phyloP scores from a whole-genome alignment of 2,329 filamentous ascomycete species.

The Rhynchosporium graminicola region DNA sequence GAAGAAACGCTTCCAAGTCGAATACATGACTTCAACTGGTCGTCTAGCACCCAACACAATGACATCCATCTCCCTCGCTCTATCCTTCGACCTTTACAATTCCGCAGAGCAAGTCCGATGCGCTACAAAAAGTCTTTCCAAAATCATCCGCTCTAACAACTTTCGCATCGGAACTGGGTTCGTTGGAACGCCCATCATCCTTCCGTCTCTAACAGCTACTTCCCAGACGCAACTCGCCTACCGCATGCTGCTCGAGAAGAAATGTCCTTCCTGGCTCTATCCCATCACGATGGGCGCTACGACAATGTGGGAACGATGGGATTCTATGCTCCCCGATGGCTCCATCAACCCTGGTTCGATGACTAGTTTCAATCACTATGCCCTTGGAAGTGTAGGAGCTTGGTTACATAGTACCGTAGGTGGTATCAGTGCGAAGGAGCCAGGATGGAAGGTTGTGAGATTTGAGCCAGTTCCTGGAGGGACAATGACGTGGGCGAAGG shows the following conservation, averaged over 20 bases:
- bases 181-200: slow-evolving; percentile 37
- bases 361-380: slow-evolving; percentile 38
- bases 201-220: slow-evolving; percentile 22
- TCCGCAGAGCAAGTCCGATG: slow-evolving; percentile 3
- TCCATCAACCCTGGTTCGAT: slow-evolving; percentile 34
- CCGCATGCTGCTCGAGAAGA: slow-evolving; percentile 43
- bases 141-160: slow-evolving; percentile 25
- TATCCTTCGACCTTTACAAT: slow-evolving; percentile 33
- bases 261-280: slow-evolving; percentile 40
- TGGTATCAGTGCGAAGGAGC: slow-evolving; percentile 36
- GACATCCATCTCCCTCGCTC: slow-evolving; percentile 36
- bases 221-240: slow-evolving; percentile 37
- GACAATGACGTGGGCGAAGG: slow-evolving; percentile 37
- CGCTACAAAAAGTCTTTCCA: not conserved
- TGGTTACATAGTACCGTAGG: slow-evolving; percentile 39
- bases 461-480: slow-evolving; percentile 41
- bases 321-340: slow-evolving; percentile 35
- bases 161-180: slow-evolving; percentile 39
- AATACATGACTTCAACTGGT: slow-evolving; percentile 35
- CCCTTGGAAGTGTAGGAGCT: slow-evolving; percentile 31
- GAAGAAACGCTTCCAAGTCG: slow-evolving; percentile 34
- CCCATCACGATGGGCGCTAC: slow-evolving; percentile 37
- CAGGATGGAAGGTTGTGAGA: slow-evolving; percentile 39
- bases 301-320: slow-evolving; percentile 35
- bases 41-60: slow-evolving; percentile 36